Conservation (phyloP, 139 green algal genomes). For the Chlorella sp. region DNA sequence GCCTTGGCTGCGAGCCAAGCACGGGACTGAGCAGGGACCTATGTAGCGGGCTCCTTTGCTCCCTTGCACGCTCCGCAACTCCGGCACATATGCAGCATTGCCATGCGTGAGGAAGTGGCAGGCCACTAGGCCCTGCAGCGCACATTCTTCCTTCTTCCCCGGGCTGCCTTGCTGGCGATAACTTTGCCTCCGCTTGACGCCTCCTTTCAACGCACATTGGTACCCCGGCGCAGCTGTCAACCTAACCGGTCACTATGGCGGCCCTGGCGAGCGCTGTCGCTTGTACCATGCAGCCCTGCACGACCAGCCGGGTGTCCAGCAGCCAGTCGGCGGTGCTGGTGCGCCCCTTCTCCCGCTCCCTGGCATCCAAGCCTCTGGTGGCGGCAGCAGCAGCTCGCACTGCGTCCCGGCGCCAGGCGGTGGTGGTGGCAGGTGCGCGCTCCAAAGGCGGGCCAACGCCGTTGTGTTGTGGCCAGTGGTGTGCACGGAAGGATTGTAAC, state of each 20-base stretch:
- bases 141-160: too few species aligned
- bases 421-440: not conserved
- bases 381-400: constrained; percentile 15
- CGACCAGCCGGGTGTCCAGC: constrained; percentile 9
- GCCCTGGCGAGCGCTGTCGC: constrained; percentile 5
- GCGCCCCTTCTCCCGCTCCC: constrained; percentile 21
- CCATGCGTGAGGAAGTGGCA: too few species aligned
- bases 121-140: too few species aligned
- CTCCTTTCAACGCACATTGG: too few species aligned
- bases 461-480: not conserved
- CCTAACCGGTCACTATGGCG: not conserved
- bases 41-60: too few species aligned
- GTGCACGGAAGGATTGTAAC: not conserved
- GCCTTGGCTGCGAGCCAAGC: too few species aligned
- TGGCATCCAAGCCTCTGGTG: constrained; percentile 28
- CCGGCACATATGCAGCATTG: too few species aligned
- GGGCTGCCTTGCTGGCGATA: too few species aligned
- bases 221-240: too few species aligned
- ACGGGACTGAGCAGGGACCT: too few species aligned
- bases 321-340: not conserved
- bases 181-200: too few species aligned
- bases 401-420: not conserved
- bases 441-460: not conserved
- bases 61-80: too few species aligned
- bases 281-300: constrained; percentile 1